A percentile compares a stretch with the other conserved stretches of the same genome.
phyloP scores from a whole-genome alignment of 2,329 filamentous ascomycete species.

The Tolypocladium endophyticum region DNA sequence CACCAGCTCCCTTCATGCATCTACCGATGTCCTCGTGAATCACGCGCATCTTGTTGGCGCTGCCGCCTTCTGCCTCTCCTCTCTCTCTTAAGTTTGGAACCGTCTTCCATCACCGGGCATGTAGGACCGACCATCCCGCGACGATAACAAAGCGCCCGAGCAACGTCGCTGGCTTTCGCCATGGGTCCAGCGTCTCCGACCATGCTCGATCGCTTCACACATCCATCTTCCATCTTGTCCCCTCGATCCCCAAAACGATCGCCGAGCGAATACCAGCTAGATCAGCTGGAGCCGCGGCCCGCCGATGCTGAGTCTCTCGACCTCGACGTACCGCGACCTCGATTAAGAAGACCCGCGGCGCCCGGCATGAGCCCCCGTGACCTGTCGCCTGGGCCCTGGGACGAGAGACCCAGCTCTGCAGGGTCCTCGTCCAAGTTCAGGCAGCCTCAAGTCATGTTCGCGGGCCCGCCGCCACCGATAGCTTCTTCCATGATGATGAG shows the following conservation, averaged over 20 bases:
- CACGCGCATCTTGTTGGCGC: neutral
- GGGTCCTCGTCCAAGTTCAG: constrained; percentile 19
- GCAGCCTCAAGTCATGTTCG: constrained; percentile 27
- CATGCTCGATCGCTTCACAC: constrained; percentile 15
- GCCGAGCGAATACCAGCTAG: constrained; percentile 25
- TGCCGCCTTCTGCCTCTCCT: neutral
- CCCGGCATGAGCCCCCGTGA: constrained; percentile 1
- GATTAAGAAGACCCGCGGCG: constrained; percentile 10
- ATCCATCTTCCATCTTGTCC: constrained; percentile 14
- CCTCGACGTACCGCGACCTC: constrained; percentile 10
- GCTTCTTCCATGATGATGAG: constrained; percentile 27
- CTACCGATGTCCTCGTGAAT: neutral
- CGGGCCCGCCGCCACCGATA: constrained; percentile 41
- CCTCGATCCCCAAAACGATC: constrained; percentile 12
- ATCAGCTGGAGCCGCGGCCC: constrained; percentile 26
- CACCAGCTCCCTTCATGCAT: neutral
- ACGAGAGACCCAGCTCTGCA: constrained; percentile 14
- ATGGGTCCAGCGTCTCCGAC: constrained; percentile 12
- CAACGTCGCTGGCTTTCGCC: neutral
- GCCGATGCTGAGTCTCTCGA: constrained; percentile 13
- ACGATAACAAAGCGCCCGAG: neutral
- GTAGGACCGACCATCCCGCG: neutral
- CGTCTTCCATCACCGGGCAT: neutral
- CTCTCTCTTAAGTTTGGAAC: neutral
- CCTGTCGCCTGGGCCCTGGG: constrained; percentile 8